Evolutionary conservation across 2,329 filamentous ascomycete species (phyloP), one percentile per base, ranked within the genome.

Genomic region (Laburnicola sp.): DNA sequence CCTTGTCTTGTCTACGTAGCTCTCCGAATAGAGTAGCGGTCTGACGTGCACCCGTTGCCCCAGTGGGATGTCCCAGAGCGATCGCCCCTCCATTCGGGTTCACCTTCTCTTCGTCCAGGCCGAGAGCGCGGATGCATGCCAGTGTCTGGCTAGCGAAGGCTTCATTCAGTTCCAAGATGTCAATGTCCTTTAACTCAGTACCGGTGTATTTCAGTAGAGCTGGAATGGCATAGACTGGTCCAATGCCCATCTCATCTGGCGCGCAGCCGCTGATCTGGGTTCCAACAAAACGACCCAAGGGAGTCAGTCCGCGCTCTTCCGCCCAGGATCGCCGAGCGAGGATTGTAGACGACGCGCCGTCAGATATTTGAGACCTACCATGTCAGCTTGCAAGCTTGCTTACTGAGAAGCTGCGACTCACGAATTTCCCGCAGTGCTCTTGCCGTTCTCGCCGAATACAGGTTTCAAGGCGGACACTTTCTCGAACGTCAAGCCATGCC

Each of bases 61-160:
- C 89, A 21, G 91, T 80, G 4, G 89, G 89, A 72, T 94, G 89
- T 35, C 89, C 89, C 0, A 94, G 79, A 6, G 89, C 89, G 68
- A 93, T 92, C 58, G 89, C 89, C 56, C 89, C 89, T 59, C 89
- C 89, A 55, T 88, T 82, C 21, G 86, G 82, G 77, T 93, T 94
- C 80, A 93, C 84, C 81, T 90, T 92, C 65, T 82, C 76, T 72
- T 82, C 82, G 66, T 89, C 85, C 39, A 93, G 75, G 49, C 82
- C 82, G 38, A 94, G 81, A 64, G 65, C 72, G 34, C 77, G 72
- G 44, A 89, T 80, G 76, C 91, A 96, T 80, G 96, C 97, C 35
- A 97, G 89, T 1, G 90, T 91, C 91, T 97, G 97, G 53, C 89
- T 94, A 30, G 92, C 93, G 67, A 97, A 97, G 1, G 94, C 93